Evolutionary conservation across 2,329 filamentous ascomycete genomes (phyloP).

Genomic region (Ilyonectria robusta): DNA sequence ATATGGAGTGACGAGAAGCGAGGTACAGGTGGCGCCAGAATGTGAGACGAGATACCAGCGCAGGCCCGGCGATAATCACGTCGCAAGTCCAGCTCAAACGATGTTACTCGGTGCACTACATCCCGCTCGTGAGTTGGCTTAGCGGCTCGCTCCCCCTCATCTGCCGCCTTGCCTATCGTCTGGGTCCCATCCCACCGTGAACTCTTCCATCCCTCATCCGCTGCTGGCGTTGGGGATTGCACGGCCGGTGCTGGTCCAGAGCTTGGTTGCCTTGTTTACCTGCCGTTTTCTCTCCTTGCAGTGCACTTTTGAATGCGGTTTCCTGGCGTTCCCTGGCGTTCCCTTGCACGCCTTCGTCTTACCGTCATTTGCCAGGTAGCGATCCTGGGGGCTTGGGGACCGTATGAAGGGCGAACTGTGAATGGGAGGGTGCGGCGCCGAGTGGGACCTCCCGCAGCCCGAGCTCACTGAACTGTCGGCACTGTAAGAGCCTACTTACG

Average conservation of each 20-base stretch:
- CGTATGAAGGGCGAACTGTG: neutral
- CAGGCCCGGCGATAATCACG: slow-evolving; percentile 2
- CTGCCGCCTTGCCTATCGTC: neutral
- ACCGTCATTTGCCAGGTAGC: neutral
- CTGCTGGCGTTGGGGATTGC: neutral
- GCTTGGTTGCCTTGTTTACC: neutral
- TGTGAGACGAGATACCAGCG: slow-evolving; percentile 22
- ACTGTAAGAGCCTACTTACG: slow-evolving; percentile 26
- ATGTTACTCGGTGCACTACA: slow-evolving; percentile 4
- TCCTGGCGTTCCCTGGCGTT: neutral
- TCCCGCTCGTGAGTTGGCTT: neutral
- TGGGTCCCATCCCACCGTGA: neutral
- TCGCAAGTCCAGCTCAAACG: slow-evolving; percentile 15
- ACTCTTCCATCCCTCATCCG: neutral
- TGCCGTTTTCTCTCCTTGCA: neutral
- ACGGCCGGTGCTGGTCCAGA: neutral
- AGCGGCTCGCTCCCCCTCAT: slow-evolving; percentile 15
- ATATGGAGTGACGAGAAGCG: slow-evolving; percentile 14
- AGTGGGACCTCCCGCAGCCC: slow-evolving; percentile 19
- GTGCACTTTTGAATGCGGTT: neutral
- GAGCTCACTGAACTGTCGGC: slow-evolving; percentile 19
- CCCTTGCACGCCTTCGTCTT: neutral
- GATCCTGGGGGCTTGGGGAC: neutral
- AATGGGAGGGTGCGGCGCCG: slow-evolving; percentile 6
- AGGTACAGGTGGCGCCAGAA: slow-evolving; percentile 24